Evolutionary conservation across 345 rosid genomes (phyloP).

Genomic region (Cardiospermum halicacabum): DNA sequence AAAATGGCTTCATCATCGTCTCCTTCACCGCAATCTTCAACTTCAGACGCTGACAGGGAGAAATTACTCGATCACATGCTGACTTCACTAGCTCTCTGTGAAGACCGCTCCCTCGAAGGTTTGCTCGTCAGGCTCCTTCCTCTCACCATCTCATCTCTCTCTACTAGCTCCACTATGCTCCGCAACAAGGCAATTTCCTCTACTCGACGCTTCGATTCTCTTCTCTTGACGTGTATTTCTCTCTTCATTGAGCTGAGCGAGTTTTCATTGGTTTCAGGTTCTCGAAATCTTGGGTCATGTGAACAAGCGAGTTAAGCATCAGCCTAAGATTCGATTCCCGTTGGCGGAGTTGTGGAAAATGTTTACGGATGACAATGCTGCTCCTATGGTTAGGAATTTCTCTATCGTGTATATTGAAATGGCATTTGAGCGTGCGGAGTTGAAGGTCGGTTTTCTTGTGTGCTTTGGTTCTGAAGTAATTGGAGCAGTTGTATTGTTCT

Average conservation of each 20-base stretch:
- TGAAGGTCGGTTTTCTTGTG: constrained; percentile 38
- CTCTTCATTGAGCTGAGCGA: no score
- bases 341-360: constrained; percentile 63
- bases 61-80: constrained; percentile 94
- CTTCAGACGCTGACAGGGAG: constrained; percentile 71
- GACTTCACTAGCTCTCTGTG: constrained; percentile 83
- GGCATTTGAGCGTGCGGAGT: constrained; percentile 74
- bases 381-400: constrained; percentile 80
- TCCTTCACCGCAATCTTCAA: constrained; percentile 22
- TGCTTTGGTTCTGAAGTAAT: not conserved
- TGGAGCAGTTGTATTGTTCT: constrained; percentile 3
- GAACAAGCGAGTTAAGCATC: constrained; percentile 93
- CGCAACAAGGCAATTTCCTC: constrained; percentile 62
- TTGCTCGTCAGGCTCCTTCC: constrained; percentile 81
- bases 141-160: constrained; percentile 68
- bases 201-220: no score
- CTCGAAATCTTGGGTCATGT: constrained; percentile 94
- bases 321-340: constrained; percentile 71
- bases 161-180: constrained; percentile 50
- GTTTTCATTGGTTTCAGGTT: constrained; percentile 41
- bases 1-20: constrained; percentile 58
- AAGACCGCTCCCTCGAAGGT: constrained; percentile 71
- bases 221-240: no score
- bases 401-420: constrained; percentile 89
- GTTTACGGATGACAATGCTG: constrained; percentile 48